These are phyloP conservation scores for Hirschfeldia incana DNA, from an alignment of 345 rosid genomes.

Conservation along the genomic window DNA sequence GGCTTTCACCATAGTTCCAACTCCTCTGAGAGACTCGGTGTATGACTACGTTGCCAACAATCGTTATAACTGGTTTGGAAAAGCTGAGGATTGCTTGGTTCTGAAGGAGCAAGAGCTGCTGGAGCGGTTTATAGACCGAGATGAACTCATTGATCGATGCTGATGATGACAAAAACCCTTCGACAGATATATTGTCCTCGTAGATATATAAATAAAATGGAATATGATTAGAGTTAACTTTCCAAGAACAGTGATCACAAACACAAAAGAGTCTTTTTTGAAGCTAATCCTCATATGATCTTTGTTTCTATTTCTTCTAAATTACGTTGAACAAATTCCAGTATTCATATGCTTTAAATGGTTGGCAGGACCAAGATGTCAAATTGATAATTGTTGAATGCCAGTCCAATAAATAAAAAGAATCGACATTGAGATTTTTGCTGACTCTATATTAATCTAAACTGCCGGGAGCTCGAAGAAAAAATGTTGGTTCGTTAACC, in stretches of 20 bases:
- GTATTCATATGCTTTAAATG: not conserved
- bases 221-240: not conserved
- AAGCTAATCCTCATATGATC: not conserved
- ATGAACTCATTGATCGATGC: constrained; percentile 54
- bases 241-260: constrained; percentile 8
- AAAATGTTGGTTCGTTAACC: not conserved
- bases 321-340: not conserved
- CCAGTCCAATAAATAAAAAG: not conserved
- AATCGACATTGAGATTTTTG: not conserved
- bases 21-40: constrained; percentile 68
- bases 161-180: not conserved
- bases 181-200: not conserved
- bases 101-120: constrained; percentile 66
- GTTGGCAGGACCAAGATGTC: not conserved
- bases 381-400: not conserved
- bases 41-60: constrained; percentile 74
- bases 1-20: constrained; percentile 54
- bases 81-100: constrained; percentile 67
- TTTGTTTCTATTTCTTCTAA: not conserved
- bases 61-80: constrained; percentile 82
- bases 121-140: constrained; percentile 77
- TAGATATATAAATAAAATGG: not conserved
- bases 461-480: not conserved
- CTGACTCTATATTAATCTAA: not conserved
- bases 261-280: not conserved